These are phyloP conservation scores for Fusarium sp. DNA, from an alignment of 2,329 filamentous ascomycete species.

Conservation along the genomic window DNA sequence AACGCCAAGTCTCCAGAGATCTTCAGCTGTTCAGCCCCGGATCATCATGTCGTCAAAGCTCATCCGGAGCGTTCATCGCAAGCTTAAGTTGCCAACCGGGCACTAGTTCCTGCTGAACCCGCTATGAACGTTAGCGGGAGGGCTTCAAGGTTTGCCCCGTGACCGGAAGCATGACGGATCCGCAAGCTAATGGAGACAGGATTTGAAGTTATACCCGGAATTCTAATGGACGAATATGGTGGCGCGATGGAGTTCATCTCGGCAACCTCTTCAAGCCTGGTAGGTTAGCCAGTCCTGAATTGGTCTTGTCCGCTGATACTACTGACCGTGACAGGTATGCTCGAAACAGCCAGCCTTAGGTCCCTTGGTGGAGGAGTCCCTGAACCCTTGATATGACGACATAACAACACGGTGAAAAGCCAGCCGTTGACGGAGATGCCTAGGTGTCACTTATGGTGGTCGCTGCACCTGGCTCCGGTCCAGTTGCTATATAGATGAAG, in stretches of 20 bases:
- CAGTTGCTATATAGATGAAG: conserved; percentile 20
- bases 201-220: background rate
- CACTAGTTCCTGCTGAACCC: background rate
- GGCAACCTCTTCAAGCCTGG: background rate
- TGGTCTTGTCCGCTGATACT: background rate
- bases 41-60: conserved; percentile 2
- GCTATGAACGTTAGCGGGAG: background rate
- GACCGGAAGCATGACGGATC: conserved; percentile 5
- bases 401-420: background rate
- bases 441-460: background rate
- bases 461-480: too few relatives aligned
- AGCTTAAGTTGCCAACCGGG: background rate
- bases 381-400: conserved; percentile 12
- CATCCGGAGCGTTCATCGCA: background rate
- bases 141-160: background rate
- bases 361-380: background rate
- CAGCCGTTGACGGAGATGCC: too few relatives aligned
- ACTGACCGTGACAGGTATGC: background rate
- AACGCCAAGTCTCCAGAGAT: background rate
- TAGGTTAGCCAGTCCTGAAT: background rate
- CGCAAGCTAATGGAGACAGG: background rate
- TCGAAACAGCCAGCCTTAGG: background rate
- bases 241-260: background rate
- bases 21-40: background rate
- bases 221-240: background rate